phyloP scores from a whole-genome alignment of 2,329 filamentous ascomycete species.

The Uncinocarpus reesii region DNA sequence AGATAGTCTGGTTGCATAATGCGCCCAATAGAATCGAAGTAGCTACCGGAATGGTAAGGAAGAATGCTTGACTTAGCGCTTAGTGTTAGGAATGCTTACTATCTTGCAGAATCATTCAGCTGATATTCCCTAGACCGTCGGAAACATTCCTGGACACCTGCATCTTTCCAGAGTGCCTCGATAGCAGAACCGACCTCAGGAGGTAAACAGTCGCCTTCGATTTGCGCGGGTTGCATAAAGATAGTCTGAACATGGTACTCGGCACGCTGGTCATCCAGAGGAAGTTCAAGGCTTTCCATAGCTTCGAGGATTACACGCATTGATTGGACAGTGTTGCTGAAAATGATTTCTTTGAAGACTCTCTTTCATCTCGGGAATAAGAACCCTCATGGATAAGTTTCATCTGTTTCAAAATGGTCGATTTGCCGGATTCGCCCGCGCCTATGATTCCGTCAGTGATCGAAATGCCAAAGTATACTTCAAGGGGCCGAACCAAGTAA shows the following conservation, averaged over 20 bases:
- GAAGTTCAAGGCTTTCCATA: conserved; percentile 61
- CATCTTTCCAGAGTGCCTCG: conserved; percentile 84
- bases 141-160: conserved; percentile 88
- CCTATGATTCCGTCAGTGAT: conserved; percentile 42
- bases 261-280: conserved; percentile 80
- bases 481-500: conserved; percentile 64
- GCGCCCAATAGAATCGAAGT: conserved; percentile 89
- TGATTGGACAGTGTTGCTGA: conserved; percentile 60
- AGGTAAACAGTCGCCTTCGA: conserved; percentile 88
- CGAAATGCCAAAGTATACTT: background rate
- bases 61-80: too few species aligned
- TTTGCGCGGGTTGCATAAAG: conserved; percentile 96
- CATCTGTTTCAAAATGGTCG: conserved; percentile 92
- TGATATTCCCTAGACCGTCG: conserved; percentile 93
- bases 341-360: conserved; percentile 65
- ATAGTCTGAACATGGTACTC: conserved; percentile 98
- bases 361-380: conserved; percentile 80
- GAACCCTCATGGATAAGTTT: conserved; percentile 99
- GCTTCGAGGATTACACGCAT: conserved; percentile 62
- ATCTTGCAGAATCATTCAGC: conserved; percentile 91
- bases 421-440: conserved; percentile 96
- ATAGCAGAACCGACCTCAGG: conserved; percentile 90
- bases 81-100: conserved; percentile 58
- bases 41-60: conserved; percentile 51
- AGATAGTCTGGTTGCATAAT: conserved; percentile 88